Evolutionary conservation across 441 rosid genomes (phyloP).

Genomic region (Cnidoscolus chayamansa): DNA sequence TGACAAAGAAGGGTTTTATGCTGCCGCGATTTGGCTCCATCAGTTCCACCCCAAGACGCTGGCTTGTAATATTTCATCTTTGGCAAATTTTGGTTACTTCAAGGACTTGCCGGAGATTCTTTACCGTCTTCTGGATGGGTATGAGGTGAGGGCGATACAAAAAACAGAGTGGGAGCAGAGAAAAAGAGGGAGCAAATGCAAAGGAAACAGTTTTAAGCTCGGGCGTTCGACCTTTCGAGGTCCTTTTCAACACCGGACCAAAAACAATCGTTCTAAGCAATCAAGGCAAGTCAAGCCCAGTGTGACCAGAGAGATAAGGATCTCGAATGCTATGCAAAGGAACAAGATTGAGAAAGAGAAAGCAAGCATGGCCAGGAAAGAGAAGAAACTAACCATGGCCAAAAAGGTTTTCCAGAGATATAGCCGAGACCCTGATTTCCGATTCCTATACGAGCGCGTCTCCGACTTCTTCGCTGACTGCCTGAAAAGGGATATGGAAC

Average conservation of each 20-base stretch:
- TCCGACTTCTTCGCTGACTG: constrained; percentile 27
- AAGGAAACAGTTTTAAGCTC: neutral
- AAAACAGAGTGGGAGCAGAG: constrained; percentile 18
- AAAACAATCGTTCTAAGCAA: neutral
- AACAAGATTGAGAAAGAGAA: constrained; percentile 20
- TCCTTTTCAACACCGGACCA: neutral
- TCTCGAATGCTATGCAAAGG: constrained; percentile 6
- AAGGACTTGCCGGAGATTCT: constrained; percentile 32
- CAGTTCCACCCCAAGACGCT: constrained; percentile 28
- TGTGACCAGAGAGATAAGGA: constrained; percentile 10
- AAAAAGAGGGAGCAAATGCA: neutral
- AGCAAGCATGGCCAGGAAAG: constrained; percentile 19
- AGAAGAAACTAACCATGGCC: constrained; percentile 21
- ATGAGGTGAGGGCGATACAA: constrained; percentile 16
- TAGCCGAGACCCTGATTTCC: constrained; percentile 24
- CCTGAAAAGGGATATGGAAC: constrained; percentile 20
- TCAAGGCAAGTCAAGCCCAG: neutral
- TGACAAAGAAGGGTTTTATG: constrained; percentile 28
- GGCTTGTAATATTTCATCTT: constrained; percentile 15
- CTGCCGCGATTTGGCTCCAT: constrained; percentile 26
- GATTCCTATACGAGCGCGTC: constrained; percentile 20
- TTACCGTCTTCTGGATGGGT: constrained; percentile 22
- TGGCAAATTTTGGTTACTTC: constrained; percentile 24
- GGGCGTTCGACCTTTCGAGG: neutral
- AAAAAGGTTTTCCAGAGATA: constrained; percentile 19